Conservation (phyloP, 805 yeast genomes). For the Yarrowia sp. region DNA sequence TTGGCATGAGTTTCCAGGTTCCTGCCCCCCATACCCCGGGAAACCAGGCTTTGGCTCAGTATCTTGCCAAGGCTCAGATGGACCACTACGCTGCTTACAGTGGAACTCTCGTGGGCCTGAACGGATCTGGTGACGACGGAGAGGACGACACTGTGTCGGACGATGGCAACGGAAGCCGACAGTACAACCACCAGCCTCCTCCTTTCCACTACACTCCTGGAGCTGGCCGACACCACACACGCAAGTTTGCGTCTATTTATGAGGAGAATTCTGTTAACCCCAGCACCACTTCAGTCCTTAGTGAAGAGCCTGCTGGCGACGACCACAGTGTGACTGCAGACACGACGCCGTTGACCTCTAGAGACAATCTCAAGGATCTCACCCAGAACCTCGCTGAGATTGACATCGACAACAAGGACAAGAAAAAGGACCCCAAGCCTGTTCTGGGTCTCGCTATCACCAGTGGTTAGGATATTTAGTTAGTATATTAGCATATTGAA, state of each 20-base stretch:
- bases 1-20: constrained; percentile 15
- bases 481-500: neutral
- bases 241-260: constrained; percentile 19
- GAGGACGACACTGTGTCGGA: constrained; percentile 11
- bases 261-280: constrained; percentile 16
- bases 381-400: constrained; percentile 17
- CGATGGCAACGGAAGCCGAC: constrained; percentile 5
- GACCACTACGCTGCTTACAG: constrained; percentile 23
- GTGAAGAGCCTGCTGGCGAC: constrained; percentile 17
- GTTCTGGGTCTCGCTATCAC: constrained; percentile 22
- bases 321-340: constrained; percentile 17
- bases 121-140: neutral
- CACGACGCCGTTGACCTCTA: constrained; percentile 1
- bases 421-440: constrained; percentile 15
- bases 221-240: constrained; percentile 23
- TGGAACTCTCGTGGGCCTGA: neutral
- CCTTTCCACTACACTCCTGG: constrained; percentile 23
- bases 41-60: constrained; percentile 19
- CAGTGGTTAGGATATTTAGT: neutral
- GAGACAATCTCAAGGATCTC: constrained; percentile 19
- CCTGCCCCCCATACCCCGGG: constrained; percentile 25
- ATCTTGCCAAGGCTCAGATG: constrained; percentile 22
- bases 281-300: constrained; percentile 11
- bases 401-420: constrained; percentile 22
- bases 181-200: constrained; percentile 21